phyloP scores from a whole-genome alignment of 2,329 filamentous ascomycete species.

The Metarhizium album region DNA sequence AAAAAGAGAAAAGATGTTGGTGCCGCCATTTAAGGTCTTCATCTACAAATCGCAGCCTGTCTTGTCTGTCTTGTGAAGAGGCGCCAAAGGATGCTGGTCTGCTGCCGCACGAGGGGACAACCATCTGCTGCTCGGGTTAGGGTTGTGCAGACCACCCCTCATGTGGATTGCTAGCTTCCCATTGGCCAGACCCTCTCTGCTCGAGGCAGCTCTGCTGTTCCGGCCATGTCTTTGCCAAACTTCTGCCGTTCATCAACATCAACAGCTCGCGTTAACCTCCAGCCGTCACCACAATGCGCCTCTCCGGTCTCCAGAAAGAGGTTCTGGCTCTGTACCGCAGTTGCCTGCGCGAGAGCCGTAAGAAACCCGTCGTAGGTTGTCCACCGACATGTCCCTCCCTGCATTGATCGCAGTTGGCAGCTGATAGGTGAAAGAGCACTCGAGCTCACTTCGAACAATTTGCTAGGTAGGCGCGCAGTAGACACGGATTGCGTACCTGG shows the following conservation, averaged over 20 bases:
- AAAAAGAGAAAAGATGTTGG: too few relatives aligned
- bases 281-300: conserved; percentile 14
- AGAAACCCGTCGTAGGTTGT: conserved; percentile 59
- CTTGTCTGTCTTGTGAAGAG: too few relatives aligned
- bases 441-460: conserved; percentile 50
- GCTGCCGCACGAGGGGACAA: too few relatives aligned
- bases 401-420: neutral
- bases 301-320: conserved; percentile 7
- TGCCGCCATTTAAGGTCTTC: too few relatives aligned
- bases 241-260: neutral
- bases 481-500: neutral
- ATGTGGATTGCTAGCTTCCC: neutral
- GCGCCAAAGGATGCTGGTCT: too few relatives aligned
- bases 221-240: neutral
- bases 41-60: too few relatives aligned
- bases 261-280: neutral
- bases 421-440: conserved; percentile 5
- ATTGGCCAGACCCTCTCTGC: neutral
- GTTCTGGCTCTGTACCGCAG: conserved; percentile 55
- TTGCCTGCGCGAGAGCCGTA: conserved; percentile 70
- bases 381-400: neutral
- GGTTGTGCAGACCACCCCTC: too few relatives aligned
- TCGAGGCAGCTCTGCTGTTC: neutral
- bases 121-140: too few relatives aligned
- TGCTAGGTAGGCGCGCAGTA: conserved; percentile 40